Evolutionary conservation across 1,284 basidiomycete genomes (phyloP).

Genomic region (Pseudozyma tsukubaensis): DNA sequence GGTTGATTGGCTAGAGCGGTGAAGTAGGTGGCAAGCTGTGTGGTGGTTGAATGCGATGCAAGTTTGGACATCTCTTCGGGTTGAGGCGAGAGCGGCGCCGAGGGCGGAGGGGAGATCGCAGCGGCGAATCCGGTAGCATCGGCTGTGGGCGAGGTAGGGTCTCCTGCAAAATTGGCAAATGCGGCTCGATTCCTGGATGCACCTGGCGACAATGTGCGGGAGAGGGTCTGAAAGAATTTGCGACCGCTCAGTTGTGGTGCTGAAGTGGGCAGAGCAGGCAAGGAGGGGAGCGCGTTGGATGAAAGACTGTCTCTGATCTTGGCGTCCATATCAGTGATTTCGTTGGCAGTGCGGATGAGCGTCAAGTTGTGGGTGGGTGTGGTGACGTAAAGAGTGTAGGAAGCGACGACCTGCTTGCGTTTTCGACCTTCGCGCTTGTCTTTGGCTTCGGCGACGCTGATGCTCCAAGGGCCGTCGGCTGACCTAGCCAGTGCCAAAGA

Average conservation of each 20-base stretch:
- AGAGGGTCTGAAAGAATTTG: conserved; percentile 58
- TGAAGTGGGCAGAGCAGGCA: conserved; percentile 38
- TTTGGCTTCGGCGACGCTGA: conserved; percentile 76
- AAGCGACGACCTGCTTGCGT: conserved; percentile 63
- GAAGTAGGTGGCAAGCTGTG: conserved; percentile 79
- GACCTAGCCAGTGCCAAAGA: conserved; percentile 14
- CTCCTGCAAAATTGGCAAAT: conserved; percentile 35
- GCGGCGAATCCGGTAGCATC: conserved; percentile 11
- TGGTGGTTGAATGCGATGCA: conserved; percentile 45
- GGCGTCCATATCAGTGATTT: conserved; percentile 80
- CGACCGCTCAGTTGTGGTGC: conserved; percentile 39
- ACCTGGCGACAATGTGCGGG: conserved; percentile 54
- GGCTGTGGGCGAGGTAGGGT: conserved; percentile 26
- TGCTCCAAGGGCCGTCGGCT: conserved; percentile 77
- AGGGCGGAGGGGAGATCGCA: conserved; percentile 31
- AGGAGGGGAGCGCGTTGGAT: conserved; percentile 17
- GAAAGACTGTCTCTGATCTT: conserved; percentile 72
- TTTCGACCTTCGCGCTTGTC: conserved; percentile 45
- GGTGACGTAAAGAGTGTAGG: conserved; percentile 70
- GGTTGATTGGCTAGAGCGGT: conserved; percentile 79
- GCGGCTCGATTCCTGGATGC: conserved; percentile 30
- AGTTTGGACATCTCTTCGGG: conserved; percentile 24
- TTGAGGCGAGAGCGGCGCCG: conserved; percentile 41
- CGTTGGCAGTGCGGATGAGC: conserved; percentile 79
- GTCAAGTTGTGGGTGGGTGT: conserved; percentile 89